Evolutionary conservation across 108 stramenopile genomes (phyloP).

Genomic region (Discostella pseudostelligera): DNA sequence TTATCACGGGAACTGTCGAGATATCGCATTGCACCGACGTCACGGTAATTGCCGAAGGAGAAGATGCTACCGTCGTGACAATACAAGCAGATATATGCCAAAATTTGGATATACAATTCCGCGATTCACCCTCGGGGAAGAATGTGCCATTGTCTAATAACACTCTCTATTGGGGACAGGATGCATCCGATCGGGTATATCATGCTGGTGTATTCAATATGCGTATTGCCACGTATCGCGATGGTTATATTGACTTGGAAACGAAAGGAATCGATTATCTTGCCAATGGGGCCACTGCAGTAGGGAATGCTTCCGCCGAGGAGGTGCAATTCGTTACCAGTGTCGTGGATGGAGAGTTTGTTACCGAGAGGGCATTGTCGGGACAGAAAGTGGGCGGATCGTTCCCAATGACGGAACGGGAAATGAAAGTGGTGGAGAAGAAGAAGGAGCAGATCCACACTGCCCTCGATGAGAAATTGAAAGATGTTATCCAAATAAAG

Average conservation of each 20-base stretch:
- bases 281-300: conserved; percentile 63
- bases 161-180: conserved; percentile 75
- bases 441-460: conserved; percentile 47
- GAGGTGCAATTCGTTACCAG: conserved; percentile 87
- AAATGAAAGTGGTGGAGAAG: conserved; percentile 35
- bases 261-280: conserved; percentile 60
- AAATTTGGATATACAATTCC: conserved; percentile 65
- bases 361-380: conserved; percentile 71
- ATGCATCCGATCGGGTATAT: conserved; percentile 80
- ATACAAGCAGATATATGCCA: conserved; percentile 82
- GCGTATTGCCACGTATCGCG: conserved; percentile 59
- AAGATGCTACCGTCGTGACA: conserved; percentile 76
- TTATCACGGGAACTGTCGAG: conserved; percentile 85
- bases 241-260: conserved; percentile 71
- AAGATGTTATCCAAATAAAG: conserved; percentile 48
- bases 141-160: conserved; percentile 49
- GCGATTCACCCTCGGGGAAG: conserved; percentile 74
- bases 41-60: conserved; percentile 50
- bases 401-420: conserved; percentile 40
- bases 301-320: conserved; percentile 75
- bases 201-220: conserved; percentile 83
- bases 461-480: conserved; percentile 66
- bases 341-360: conserved; percentile 54
- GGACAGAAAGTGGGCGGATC: conserved; percentile 52
- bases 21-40: conserved; percentile 75